Evolutionary conservation across 371 early-diverging fungal genomes (phyloP).

Genomic region (Cokeromyces recurvatus): DNA sequence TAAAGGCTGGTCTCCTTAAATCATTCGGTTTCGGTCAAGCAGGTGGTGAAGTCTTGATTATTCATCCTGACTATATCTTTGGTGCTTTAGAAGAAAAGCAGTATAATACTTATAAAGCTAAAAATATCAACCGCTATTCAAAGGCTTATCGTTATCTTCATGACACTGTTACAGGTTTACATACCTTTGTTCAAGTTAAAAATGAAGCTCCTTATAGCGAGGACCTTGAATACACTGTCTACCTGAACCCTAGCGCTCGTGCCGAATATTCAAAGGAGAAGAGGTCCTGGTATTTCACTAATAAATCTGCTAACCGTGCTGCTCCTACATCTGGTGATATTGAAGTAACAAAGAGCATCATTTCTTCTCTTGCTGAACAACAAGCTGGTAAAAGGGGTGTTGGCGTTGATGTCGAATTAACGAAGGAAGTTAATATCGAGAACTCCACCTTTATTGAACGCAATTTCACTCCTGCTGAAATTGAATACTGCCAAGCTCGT

Average conservation of each 20-base stretch:
- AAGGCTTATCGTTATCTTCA: slow-evolving; percentile 91
- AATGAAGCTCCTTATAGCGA: slow-evolving; percentile 83
- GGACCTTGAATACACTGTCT: slow-evolving; percentile 81
- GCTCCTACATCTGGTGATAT: slow-evolving; percentile 44
- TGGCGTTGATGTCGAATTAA: slow-evolving; percentile 92
- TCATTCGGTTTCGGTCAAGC: slow-evolving; percentile 97
- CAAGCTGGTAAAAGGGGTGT: slow-evolving; percentile 68
- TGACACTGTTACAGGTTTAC: slow-evolving; percentile 84
- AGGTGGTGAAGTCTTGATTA: slow-evolving; percentile 87
- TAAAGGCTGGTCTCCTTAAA: slow-evolving; percentile 93
- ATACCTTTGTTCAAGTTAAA: slow-evolving; percentile 89
- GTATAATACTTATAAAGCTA: slow-evolving; percentile 69
- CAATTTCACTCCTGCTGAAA: slow-evolving; percentile 85
- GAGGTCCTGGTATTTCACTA: slow-evolving; percentile 73
- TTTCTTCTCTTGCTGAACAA: slow-evolving; percentile 52
- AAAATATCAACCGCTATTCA: slow-evolving; percentile 73
- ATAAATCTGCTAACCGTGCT: slow-evolving; percentile 39
- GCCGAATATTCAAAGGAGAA: slow-evolving; percentile 73
- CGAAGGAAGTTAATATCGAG: slow-evolving; percentile 74
- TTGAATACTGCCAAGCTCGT: slow-evolving; percentile 71
- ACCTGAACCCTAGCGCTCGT: slow-evolving; percentile 89
- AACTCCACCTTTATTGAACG: slow-evolving; percentile 86
- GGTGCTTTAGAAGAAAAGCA: slow-evolving; percentile 72
- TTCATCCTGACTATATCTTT: slow-evolving; percentile 91
- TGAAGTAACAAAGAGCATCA: slow-evolving; percentile 57